phyloP scores from a whole-genome alignment of 768 basidiomycete genomes.

The Kwoniella newhampshirensis region DNA sequence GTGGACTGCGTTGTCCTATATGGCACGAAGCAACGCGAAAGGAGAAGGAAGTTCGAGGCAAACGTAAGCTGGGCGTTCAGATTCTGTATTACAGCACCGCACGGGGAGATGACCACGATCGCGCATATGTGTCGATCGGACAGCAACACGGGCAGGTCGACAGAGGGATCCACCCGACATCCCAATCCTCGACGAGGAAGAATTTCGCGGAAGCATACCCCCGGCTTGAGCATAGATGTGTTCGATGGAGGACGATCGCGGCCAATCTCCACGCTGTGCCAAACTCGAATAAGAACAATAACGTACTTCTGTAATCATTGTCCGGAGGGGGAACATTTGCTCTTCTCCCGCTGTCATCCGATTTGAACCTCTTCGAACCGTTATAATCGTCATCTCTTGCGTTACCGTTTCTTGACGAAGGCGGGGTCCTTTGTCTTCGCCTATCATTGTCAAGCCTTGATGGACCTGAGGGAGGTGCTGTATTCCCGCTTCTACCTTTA shows the following conservation, averaged over 20 bases:
- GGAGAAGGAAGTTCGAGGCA: background rate
- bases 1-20: background rate
- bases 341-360: constrained; percentile 8
- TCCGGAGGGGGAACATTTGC: background rate
- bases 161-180: no score
- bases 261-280: no score
- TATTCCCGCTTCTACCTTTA: background rate
- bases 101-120: no score
- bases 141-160: no score
- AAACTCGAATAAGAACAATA: constrained; percentile 1
- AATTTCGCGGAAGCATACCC: no score
- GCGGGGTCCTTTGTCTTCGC: constrained; percentile 16
- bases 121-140: no score
- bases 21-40: background rate
- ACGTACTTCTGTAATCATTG: constrained; percentile 27
- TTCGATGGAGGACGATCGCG: no score
- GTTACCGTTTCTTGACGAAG: background rate
- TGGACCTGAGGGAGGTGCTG: constrained; percentile 5
- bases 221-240: no score
- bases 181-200: no score
- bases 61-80: no score
- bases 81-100: no score
- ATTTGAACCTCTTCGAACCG: constrained; percentile 18
- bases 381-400: constrained; percentile 7
- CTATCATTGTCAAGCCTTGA: constrained; percentile 1